Evolutionary conservation across 352 stramenopile species (phyloP).

Genomic region (Globisporangium viniferum): DNA sequence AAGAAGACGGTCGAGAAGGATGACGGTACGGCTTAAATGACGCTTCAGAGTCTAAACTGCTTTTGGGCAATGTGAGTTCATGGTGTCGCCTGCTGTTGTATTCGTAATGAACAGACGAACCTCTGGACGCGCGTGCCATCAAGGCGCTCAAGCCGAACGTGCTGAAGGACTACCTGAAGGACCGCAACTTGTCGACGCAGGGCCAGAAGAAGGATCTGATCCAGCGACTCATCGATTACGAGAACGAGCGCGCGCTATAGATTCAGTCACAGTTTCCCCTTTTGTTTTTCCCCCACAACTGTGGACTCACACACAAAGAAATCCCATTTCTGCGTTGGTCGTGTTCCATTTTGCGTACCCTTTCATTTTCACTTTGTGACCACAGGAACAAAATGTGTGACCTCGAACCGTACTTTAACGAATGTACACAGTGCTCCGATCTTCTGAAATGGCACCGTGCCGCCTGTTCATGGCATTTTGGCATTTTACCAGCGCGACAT

Average conservation of each 20-base stretch:
- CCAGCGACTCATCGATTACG: slow-evolving; percentile 86
- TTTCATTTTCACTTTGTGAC: neutral
- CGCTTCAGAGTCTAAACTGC: neutral
- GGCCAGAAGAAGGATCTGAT: slow-evolving; percentile 89
- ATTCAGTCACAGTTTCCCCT: slow-evolving; percentile 9
- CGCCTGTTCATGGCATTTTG: neutral
- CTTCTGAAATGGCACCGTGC: neutral
- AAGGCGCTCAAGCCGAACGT: slow-evolving; percentile 85
- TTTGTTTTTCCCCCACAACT: slow-evolving; percentile 2
- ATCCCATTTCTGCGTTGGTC: neutral
- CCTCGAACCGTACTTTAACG: slow-evolving; percentile 1
- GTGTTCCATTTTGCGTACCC: neutral
- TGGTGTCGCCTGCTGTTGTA: neutral
- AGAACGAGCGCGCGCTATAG: slow-evolving; percentile 84
- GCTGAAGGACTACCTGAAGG: slow-evolving; percentile 89
- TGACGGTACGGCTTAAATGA: slow-evolving; percentile 37
- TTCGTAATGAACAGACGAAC: slow-evolving; percentile 44
- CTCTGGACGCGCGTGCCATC: slow-evolving; percentile 77
- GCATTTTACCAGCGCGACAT: neutral
- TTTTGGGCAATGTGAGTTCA: neutral
- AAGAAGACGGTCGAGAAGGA: slow-evolving; percentile 64
- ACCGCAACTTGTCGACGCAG: slow-evolving; percentile 77
- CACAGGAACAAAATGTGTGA: neutral
- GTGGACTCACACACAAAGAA: neutral
- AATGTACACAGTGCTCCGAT: neutral